Evolutionary conservation across 805 yeast genomes (phyloP).

Genomic region (Kodamaea hsintzibuensis): DNA sequence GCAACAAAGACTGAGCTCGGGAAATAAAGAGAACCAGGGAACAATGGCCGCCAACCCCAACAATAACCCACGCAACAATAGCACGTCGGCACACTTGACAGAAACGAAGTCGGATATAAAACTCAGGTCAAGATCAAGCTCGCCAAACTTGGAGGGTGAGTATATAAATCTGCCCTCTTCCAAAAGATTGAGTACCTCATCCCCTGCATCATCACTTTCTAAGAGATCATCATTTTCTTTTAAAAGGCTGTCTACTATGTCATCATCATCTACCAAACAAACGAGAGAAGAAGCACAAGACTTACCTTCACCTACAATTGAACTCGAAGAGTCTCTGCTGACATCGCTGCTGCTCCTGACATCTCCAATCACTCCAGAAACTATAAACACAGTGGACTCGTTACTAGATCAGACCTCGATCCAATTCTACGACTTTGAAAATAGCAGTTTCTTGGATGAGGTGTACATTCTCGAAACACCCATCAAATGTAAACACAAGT

Average conservation of each 20-base stretch:
- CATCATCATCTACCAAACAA: background rate
- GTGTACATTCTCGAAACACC: constrained; percentile 2
- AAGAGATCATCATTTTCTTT: background rate
- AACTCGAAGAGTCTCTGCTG: constrained; percentile 5
- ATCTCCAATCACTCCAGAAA: constrained; percentile 14
- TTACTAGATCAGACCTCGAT: constrained; percentile 21
- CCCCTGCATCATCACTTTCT: background rate
- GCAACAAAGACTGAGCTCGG: background rate
- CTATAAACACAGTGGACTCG: constrained; percentile 18
- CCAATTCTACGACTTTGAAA: constrained; percentile 18
- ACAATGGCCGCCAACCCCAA: constrained; percentile 5
- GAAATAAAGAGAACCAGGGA: constrained; percentile 10
- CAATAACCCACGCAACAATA: background rate
- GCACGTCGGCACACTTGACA: background rate
- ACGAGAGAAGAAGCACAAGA: background rate
- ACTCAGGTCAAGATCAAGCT: constrained; percentile 22
- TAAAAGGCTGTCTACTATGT: background rate
- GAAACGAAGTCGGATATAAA: background rate
- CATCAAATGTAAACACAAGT: constrained; percentile 1
- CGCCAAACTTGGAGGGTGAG: constrained; percentile 18
- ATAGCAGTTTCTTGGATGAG: constrained; percentile 5
- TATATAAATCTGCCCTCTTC: background rate
- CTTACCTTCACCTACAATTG: constrained; percentile 10
- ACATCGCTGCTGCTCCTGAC: constrained; percentile 2
- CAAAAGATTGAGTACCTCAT: constrained; percentile 4